Evolutionary conservation across 331 rosid species (phyloP).

Genomic region (Pyrus hybrid): DNA sequence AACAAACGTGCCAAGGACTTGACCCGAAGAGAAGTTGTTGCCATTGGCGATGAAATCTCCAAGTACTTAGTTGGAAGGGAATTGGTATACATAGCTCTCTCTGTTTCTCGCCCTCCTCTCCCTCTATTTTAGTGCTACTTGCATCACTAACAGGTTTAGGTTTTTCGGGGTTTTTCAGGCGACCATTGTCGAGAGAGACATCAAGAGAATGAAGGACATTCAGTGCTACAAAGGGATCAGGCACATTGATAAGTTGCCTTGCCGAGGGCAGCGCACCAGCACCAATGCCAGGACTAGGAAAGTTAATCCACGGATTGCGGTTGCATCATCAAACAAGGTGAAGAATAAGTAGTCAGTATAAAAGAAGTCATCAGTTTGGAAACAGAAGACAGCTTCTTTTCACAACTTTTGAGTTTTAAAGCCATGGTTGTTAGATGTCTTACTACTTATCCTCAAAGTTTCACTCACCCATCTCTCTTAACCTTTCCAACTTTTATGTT

Average conservation of each 20-base stretch:
- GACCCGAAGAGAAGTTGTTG: constrained; percentile 57
- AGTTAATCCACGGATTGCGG: constrained; percentile 18
- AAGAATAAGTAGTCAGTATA: constrained; percentile 4
- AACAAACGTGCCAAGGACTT: constrained; percentile 68
- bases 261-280: constrained; percentile 79
- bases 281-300: constrained; percentile 75
- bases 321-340: neutral
- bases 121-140: neutral
- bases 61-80: constrained; percentile 67
- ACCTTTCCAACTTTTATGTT: neutral
- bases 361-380: neutral
- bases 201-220: constrained; percentile 42
- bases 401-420: neutral
- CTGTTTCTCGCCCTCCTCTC: neutral
- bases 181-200: constrained; percentile 43
- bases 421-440: neutral
- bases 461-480: neutral
- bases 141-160: neutral
- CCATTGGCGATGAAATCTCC: constrained; percentile 55
- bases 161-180: constrained; percentile 25
- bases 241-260: constrained; percentile 57
- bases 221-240: constrained; percentile 74
- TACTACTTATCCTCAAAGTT: neutral
- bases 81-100: constrained; percentile 31
- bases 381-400: neutral